A percentile compares a stretch with the other conserved stretches of the same genome.
These are phyloP conservation scores for Paraphoma sp. DNA, from an alignment of 2,329 filamentous ascomycete genomes.

Conservation along the genomic window DNA sequence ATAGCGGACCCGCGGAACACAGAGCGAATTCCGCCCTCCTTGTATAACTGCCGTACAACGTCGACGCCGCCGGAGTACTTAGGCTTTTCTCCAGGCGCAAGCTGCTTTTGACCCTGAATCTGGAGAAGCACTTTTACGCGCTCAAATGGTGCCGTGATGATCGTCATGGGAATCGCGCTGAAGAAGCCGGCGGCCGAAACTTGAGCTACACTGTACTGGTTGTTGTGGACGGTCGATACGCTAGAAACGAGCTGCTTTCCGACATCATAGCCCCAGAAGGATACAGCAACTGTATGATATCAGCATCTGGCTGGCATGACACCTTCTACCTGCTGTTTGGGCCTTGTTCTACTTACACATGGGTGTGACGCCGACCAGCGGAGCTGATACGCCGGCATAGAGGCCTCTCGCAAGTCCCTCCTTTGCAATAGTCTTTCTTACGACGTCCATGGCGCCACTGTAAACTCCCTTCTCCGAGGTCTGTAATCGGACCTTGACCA, in stretches of 20 bases:
- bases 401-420: slow-evolving; percentile 82
- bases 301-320: slow-evolving; percentile 2
- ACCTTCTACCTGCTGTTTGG: background rate
- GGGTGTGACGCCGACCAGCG: slow-evolving; percentile 92
- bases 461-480: slow-evolving; percentile 95
- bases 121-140: slow-evolving; percentile 98
- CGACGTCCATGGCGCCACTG: slow-evolving; percentile 87
- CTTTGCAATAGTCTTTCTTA: slow-evolving; percentile 83
- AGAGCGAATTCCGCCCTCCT: slow-evolving; percentile 84
- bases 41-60: slow-evolving; percentile 92
- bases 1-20: slow-evolving; percentile 92
- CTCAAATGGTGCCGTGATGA: slow-evolving; percentile 98
- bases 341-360: slow-evolving; percentile 78
- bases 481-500: slow-evolving; percentile 97
- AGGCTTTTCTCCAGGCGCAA: slow-evolving; percentile 88
- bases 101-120: slow-evolving; percentile 89
- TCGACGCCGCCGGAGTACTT: slow-evolving; percentile 87
- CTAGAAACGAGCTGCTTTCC: slow-evolving; percentile 85
- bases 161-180: slow-evolving; percentile 95
- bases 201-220: slow-evolving; percentile 81
- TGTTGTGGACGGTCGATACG: slow-evolving; percentile 70
- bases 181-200: slow-evolving; percentile 91
- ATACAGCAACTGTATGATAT: slow-evolving; percentile 63
- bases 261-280: slow-evolving; percentile 88
- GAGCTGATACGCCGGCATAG: slow-evolving; percentile 96